Percentiles rank a stretch among this genome's conserved stretches.
These are phyloP conservation scores for Ganoderma leucocontextum DNA, from an alignment of 1,284 basidiomycete species.

Conservation along the genomic window DNA sequence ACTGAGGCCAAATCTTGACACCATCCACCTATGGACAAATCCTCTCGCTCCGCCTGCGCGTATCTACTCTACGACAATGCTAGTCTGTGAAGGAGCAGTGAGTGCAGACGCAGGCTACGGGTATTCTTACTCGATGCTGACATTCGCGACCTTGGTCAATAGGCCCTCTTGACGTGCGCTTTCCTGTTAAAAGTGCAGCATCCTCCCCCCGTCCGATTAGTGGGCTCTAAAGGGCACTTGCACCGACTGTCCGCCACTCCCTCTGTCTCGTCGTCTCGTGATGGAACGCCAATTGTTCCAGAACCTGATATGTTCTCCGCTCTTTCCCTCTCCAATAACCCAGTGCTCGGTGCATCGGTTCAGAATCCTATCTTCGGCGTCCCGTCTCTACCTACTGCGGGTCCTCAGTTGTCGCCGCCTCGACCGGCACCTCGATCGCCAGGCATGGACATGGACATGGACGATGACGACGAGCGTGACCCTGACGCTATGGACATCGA, in stretches of 20 bases:
- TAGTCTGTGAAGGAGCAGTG: constrained; percentile 19
- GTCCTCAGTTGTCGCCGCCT: constrained; percentile 38
- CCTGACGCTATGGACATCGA: constrained; percentile 74
- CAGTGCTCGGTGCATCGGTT: constrained; percentile 48
- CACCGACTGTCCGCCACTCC: constrained; percentile 35
- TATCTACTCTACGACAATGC: constrained; percentile 51
- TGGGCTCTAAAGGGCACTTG: constrained; percentile 46
- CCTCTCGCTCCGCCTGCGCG: constrained; percentile 46
- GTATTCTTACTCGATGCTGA: background rate
- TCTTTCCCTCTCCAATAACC: constrained; percentile 70
- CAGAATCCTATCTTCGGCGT: constrained; percentile 70
- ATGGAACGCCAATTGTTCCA: constrained; percentile 35
- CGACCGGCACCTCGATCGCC: constrained; percentile 29
- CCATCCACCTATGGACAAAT: constrained; percentile 46
- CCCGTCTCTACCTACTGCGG: constrained; percentile 53
- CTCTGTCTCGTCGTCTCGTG: constrained; percentile 41
- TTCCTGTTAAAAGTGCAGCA: constrained; percentile 64
- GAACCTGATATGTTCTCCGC: constrained; percentile 67
- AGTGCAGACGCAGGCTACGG: background rate
- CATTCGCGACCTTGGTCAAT: background rate
- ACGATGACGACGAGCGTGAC: constrained; percentile 45
- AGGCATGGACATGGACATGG: constrained; percentile 40
- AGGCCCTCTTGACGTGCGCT: constrained; percentile 14
- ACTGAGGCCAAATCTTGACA: constrained; percentile 50
- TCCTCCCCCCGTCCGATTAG: constrained; percentile 71